These are phyloP conservation scores for Sordariomycetes sp. DNA, from an alignment of 2,329 filamentous ascomycete genomes.

Conservation along the genomic window DNA sequence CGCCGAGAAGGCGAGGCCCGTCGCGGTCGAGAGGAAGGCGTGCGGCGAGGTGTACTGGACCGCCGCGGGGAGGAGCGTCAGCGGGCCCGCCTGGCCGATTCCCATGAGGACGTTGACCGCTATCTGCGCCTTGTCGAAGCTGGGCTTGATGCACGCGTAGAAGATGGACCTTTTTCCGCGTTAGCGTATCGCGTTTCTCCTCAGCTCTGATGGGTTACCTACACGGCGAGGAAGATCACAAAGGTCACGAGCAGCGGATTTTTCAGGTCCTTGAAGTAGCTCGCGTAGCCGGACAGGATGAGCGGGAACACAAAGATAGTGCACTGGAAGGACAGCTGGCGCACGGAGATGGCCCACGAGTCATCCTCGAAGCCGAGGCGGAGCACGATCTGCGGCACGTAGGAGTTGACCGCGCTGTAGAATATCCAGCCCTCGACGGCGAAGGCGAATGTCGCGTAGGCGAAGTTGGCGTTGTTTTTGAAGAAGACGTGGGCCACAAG, in stretches of 20 bases:
- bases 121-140: conserved; percentile 31
- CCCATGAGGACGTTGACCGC: conserved; percentile 35
- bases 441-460: conserved; percentile 42
- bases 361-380: conserved; percentile 35
- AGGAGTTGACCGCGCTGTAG: conserved; percentile 39
- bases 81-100: conserved; percentile 36
- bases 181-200: too few species aligned
- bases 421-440: conserved; percentile 49
- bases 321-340: conserved; percentile 31
- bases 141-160: conserved; percentile 31
- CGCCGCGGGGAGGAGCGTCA: conserved; percentile 36
- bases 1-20: conserved; percentile 40
- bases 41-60: conserved; percentile 43
- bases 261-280: conserved; percentile 35
- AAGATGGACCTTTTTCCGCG: conserved; percentile 24
- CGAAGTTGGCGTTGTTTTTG: conserved; percentile 39
- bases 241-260: conserved; percentile 34
- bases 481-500: conserved; percentile 47
- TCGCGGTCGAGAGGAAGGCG: conserved; percentile 39
- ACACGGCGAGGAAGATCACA: conserved; percentile 32
- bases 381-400: conserved; percentile 36
- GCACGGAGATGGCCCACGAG: conserved; percentile 34
- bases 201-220: too few species aligned
- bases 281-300: conserved; percentile 28
- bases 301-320: conserved; percentile 26